These are phyloP conservation scores for Leptomonas pyrrhocoris DNA, from an alignment of 208 protist species.

Conservation along the genomic window DNA sequence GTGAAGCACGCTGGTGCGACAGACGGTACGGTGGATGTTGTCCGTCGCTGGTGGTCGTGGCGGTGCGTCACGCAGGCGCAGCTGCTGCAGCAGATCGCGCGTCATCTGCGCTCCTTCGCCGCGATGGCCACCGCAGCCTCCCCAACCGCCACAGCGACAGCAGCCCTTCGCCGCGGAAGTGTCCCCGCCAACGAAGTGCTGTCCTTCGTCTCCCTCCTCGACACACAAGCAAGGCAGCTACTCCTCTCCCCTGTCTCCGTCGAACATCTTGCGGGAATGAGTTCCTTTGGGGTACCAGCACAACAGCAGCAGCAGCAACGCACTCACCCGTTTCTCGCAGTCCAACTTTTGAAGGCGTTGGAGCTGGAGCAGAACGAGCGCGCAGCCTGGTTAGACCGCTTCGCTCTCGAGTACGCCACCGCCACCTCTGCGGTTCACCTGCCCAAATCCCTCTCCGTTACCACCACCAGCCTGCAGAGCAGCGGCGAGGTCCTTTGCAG, in stretches of 20 bases:
- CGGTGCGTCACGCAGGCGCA: slow-evolving; percentile 22
- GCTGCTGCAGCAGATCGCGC: slow-evolving; percentile 16
- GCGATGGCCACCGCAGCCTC: neutral
- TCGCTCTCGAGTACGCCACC: slow-evolving; percentile 11
- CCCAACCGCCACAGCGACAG: neutral
- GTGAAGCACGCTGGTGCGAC: neutral
- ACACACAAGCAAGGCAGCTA: slow-evolving; percentile 9
- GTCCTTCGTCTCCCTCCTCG: neutral
- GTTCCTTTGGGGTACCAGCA: neutral
- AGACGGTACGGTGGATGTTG: neutral
- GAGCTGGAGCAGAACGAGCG: slow-evolving; percentile 10
- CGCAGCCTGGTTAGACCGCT: slow-evolving; percentile 18
- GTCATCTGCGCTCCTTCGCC: slow-evolving; percentile 4
- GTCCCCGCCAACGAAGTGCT: neutral
- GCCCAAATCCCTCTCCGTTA: neutral
- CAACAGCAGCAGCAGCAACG: neutral
- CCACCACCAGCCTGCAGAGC: neutral
- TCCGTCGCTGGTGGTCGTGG: slow-evolving; percentile 28
- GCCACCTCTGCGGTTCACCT: neutral
- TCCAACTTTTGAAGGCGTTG: slow-evolving; percentile 15
- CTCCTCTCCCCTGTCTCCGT: slow-evolving; percentile 10
- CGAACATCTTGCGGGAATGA: neutral
- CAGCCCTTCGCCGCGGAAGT: neutral
- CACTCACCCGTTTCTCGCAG: neutral
- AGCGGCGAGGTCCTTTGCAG: slow-evolving; percentile 10